Percentiles rank a stretch among this genome's conserved stretches.
phyloP scores from a whole-genome alignment of 2,329 filamentous ascomycete species.

The Herpotrichia juniperi region DNA sequence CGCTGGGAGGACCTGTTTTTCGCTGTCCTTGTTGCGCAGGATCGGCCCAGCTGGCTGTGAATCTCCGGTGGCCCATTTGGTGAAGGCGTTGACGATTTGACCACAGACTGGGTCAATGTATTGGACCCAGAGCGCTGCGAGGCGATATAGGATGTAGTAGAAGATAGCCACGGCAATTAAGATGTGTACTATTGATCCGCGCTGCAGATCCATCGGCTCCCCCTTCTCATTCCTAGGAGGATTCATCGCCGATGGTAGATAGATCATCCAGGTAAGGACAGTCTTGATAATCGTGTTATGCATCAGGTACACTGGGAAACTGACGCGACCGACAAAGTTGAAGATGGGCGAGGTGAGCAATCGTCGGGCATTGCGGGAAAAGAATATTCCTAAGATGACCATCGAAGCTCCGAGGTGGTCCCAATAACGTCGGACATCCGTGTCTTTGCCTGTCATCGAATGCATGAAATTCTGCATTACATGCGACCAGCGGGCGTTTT shows the following conservation, averaged over 20 bases:
- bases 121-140: slow-evolving; percentile 39
- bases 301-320: slow-evolving; percentile 68
- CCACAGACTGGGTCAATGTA: slow-evolving; percentile 44
- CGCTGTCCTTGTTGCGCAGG: slow-evolving; percentile 6
- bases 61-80: slow-evolving; percentile 41
- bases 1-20: slow-evolving; percentile 14
- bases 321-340: slow-evolving; percentile 68
- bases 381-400: slow-evolving; percentile 59
- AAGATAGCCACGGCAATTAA: slow-evolving; percentile 42
- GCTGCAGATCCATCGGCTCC: slow-evolving; percentile 41
- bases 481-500: slow-evolving; percentile 62
- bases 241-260: slow-evolving; percentile 46
- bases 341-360: slow-evolving; percentile 61
- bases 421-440: slow-evolving; percentile 58
- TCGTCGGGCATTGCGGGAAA: slow-evolving; percentile 58
- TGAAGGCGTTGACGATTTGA: slow-evolving; percentile 35
- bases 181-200: slow-evolving; percentile 37
- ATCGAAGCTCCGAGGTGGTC: slow-evolving; percentile 57
- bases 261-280: slow-evolving; percentile 66
- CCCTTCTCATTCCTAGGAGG: slow-evolving; percentile 43
- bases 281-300: slow-evolving; percentile 67
- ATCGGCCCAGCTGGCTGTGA: slow-evolving; percentile 9
- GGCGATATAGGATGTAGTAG: slow-evolving; percentile 43
- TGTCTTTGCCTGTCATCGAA: slow-evolving; percentile 53
- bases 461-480: slow-evolving; percentile 51